Evolutionary conservation across 2,329 filamentous ascomycete species (phyloP), one percentile per base, ranked within the genome.

Genomic region (Endothia cerciana): DNA sequence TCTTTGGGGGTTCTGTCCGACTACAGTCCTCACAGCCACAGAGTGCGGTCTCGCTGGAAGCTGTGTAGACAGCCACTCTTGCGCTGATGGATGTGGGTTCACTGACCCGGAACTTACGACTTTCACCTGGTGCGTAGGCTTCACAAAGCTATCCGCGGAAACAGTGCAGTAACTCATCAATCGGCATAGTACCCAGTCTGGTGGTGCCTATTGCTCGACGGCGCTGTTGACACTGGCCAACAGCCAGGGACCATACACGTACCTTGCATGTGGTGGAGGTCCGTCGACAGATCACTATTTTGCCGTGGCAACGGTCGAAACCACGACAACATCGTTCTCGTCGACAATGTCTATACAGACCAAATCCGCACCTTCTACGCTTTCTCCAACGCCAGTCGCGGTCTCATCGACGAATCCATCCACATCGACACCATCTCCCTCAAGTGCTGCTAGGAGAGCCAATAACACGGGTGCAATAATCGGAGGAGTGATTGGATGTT

Each of bases 31-130:
- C 2, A 58, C 70, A 0, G 78, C 77, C 2, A 73, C 70, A 0
- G 77, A 80, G 63, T 81, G 79, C 43, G 77, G 77, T 0, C 62
- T 81, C 15, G 77, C 75, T 0, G 78, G 74, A 1, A 72, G 70
- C 13, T 81, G 79, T 56, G 47, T 75, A 10, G 79, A 80, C 62
- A 63, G 58, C 1, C 63, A 71, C 33, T 41, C 65, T 1, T 81
- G 79, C 41, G 72, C 70, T 0, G 64, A 63, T 13, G 76, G 75
- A 6, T 81, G 79, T 57, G 78, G 77, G 0, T 70, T 70, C 38
- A 71, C 68, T 0, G 66, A 68, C 0, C 69, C 66, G 1, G 33
- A 49, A 5, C n/a, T 22, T 13, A 49, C 45, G 45, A 49, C 45
- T 25, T 49, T 49, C n/a, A 49, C 45, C n/a, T 49, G 45, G 45